Conservation (phyloP, 1,139 yeast genomes). For the Taphrina populina region DNA sequence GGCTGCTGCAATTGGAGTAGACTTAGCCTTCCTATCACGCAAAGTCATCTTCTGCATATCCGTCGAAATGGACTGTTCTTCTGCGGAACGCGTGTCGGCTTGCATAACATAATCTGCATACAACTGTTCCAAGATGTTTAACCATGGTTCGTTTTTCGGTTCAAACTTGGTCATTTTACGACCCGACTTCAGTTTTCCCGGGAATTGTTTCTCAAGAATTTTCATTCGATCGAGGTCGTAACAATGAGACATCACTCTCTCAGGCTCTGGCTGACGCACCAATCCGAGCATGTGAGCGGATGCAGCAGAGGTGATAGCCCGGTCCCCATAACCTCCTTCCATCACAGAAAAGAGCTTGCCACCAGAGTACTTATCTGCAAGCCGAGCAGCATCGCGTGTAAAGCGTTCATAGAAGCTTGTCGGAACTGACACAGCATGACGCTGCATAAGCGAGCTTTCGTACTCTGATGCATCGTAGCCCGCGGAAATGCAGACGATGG, state of each 20-base stretch:
- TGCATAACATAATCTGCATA: background rate
- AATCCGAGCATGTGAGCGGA: constrained; percentile 68
- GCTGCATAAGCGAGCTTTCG: constrained; percentile 79
- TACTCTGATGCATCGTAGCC: constrained; percentile 89
- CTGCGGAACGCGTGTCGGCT: background rate
- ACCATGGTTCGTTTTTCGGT: constrained; percentile 5
- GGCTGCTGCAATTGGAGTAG: constrained; percentile 21
- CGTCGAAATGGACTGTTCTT: background rate
- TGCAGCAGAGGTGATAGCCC: constrained; percentile 76
- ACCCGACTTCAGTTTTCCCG: constrained; percentile 3
- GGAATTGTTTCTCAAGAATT: constrained; percentile 15
- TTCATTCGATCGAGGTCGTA: background rate
- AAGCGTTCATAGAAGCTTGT: constrained; percentile 74
- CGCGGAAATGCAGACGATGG: constrained; percentile 71
- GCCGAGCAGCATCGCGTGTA: constrained; percentile 66
- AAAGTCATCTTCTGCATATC: constrained; percentile 32
- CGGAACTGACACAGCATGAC: constrained; percentile 81
- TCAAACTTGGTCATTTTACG: background rate
- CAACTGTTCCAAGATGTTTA: constrained; percentile 1
- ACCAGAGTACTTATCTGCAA: constrained; percentile 60
- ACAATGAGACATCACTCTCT: constrained; percentile 5
- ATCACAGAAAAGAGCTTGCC: constrained; percentile 69
- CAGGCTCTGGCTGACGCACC: background rate
- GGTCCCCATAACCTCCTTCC: constrained; percentile 88
- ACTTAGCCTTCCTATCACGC: constrained; percentile 24